These are phyloP conservation scores for Rutstroemia sp. DNA, from an alignment of 2,329 filamentous ascomycete genomes.

Conservation along the genomic window DNA sequence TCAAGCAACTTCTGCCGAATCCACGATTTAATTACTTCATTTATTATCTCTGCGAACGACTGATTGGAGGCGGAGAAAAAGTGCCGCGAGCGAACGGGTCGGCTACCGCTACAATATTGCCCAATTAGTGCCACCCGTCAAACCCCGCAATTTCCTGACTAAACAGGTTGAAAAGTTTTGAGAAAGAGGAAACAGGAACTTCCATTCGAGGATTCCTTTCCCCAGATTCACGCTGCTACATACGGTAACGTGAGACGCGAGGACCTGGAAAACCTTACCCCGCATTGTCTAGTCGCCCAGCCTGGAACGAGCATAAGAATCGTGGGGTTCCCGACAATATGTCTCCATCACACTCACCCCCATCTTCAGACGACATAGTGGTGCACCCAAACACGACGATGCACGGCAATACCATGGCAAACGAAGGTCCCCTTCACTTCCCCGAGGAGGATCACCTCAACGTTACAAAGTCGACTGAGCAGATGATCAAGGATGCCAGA, in stretches of 20 bases:
- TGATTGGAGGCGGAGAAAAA: background rate
- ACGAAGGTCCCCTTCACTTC: conserved; percentile 7
- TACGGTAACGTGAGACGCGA: background rate
- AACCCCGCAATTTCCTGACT: conserved; percentile 9
- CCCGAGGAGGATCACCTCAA: conserved; percentile 1
- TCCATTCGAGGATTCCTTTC: conserved; percentile 9
- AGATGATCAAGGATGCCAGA: conserved; percentile 9
- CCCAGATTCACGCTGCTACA: conserved; percentile 3
- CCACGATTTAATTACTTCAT: background rate
- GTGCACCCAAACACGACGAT: conserved; percentile 2
- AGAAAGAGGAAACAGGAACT: background rate
- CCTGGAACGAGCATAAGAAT: conserved; percentile 7
- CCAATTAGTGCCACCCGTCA: conserved; percentile 1
- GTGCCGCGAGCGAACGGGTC: background rate
- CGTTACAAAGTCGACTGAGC: conserved; percentile 2
- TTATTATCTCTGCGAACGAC: background rate
- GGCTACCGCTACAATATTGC: background rate
- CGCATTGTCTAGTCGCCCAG: conserved; percentile 3
- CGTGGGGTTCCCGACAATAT: conserved; percentile 6
- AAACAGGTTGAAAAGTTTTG: conserved; percentile 5
- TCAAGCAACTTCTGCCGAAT: background rate
- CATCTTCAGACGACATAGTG: conserved; percentile 1
- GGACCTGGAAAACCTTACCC: conserved; percentile 6
- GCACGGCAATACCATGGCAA: background rate
- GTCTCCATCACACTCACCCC: background rate